Conservation (phyloP, 23 red algal genomes). For the Gracilaria caudata region DNA sequence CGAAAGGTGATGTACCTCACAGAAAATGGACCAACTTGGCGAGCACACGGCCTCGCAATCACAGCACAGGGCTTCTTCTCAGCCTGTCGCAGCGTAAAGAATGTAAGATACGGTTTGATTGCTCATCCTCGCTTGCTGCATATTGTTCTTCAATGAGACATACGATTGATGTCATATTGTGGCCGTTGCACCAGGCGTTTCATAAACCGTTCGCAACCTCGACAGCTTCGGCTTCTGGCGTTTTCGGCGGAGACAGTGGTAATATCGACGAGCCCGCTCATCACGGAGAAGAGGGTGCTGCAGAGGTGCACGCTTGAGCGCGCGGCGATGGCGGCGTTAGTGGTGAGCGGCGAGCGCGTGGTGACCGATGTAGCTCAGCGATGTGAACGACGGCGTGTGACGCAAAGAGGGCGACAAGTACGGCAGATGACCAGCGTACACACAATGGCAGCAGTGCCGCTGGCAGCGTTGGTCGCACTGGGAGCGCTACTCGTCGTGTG, state of each 20-base stretch:
- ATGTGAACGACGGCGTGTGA: slow-evolving; percentile 20
- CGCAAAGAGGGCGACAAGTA: neutral
- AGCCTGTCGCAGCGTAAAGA: too few relatives aligned
- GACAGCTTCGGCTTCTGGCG: slow-evolving; percentile 8
- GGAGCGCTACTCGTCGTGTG: slow-evolving; percentile 23
- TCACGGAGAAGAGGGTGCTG: neutral
- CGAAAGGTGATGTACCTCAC: too few relatives aligned
- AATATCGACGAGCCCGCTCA: neutral
- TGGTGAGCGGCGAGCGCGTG: slow-evolving; percentile 16
- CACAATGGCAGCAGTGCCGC: slow-evolving; percentile 6
- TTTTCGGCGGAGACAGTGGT: neutral
- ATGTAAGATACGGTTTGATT: too few relatives aligned
- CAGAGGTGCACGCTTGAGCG: slow-evolving; percentile 13
- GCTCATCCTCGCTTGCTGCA: too few relatives aligned
- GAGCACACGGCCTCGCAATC: too few relatives aligned
- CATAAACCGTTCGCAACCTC: neutral
- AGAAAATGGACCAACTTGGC: too few relatives aligned
- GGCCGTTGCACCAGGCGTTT: too few relatives aligned
- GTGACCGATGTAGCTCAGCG: neutral
- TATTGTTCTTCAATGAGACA: too few relatives aligned
- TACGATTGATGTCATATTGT: too few relatives aligned
- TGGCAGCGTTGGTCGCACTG: neutral
- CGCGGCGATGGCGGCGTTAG: slow-evolving; percentile 16
- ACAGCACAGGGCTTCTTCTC: too few relatives aligned
- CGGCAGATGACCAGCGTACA: slow-evolving; percentile 4